phyloP scores from a whole-genome alignment of 1,139 yeast species.

The Hansenula sp. region DNA sequence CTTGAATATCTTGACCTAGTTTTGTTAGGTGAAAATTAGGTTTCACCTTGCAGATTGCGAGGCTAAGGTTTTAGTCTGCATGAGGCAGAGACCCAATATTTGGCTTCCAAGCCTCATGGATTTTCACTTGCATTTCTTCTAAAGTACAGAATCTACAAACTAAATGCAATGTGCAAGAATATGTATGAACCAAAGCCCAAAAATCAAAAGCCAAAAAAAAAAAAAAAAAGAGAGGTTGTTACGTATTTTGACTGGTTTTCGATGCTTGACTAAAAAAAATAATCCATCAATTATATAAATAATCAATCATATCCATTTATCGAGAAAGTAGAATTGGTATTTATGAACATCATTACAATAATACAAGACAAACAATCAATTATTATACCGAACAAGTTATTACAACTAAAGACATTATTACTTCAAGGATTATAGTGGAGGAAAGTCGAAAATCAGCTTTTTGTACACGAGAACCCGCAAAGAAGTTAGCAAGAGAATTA shows the following conservation, averaged over 20 bases:
- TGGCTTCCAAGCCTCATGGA: neutral
- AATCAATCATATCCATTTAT: neutral
- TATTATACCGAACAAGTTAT: no score
- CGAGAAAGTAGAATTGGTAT: neutral
- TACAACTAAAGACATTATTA: no score
- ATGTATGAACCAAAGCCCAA: constrained; percentile 1
- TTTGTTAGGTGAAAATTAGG: no score
- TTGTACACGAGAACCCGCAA: no score
- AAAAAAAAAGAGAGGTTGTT: constrained; percentile 1
- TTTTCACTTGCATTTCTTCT: constrained; percentile 1
- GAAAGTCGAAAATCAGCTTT: no score
- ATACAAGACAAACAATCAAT: no score
- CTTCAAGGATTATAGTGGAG: no score
- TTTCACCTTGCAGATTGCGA: neutral
- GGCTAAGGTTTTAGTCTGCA: neutral
- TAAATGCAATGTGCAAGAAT: neutral
- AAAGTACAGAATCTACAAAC: constrained; percentile 2
- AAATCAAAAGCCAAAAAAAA: neutral
- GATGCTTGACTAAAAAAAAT: neutral
- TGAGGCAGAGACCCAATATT: no score
- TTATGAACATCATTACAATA: neutral
- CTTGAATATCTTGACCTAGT: no score
- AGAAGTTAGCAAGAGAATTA: no score
- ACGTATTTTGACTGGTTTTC: constrained; percentile 1
- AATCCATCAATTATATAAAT: constrained; percentile 1